A percentile compares a stretch with the other conserved stretches of the same genome.
phyloP scores from a whole-genome alignment of 305 asterid genomes.

The Ruellia speciosa region DNA sequence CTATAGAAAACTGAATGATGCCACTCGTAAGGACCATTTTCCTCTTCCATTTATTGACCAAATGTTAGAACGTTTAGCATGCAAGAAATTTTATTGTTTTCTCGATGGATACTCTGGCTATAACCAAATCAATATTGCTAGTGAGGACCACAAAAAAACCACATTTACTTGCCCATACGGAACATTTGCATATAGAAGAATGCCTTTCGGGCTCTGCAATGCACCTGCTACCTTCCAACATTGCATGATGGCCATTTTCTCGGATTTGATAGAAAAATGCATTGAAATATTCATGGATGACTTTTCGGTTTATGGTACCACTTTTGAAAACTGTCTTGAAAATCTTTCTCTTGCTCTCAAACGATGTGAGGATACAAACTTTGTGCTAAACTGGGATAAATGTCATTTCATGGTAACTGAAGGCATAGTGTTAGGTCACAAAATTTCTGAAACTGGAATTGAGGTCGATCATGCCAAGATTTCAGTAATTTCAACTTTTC shows the following conservation, averaged over 20 bases:
- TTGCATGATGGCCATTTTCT: constrained; percentile 2
- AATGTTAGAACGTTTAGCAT: background rate
- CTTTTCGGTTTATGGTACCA: background rate
- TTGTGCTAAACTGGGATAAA: background rate
- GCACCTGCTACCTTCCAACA: constrained; percentile 10
- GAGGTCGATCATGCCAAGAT: background rate
- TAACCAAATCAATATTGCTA: too few species aligned
- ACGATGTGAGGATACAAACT: background rate
- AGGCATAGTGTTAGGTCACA: background rate
- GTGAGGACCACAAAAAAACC: too few species aligned
- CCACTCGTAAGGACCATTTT: too few species aligned
- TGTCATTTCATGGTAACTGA: constrained; percentile 2
- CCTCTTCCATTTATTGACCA: background rate
- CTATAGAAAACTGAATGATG: background rate
- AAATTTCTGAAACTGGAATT: background rate
- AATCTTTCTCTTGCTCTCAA: background rate
- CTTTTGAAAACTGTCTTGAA: background rate
- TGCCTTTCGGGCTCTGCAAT: constrained; percentile 6
- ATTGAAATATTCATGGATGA: constrained; percentile 12
- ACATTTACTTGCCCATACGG: background rate
- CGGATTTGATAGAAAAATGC: background rate
- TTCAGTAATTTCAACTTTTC: background rate
- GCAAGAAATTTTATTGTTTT: background rate
- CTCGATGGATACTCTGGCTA: background rate
- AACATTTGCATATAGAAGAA: background rate